A percentile compares a stretch with the other conserved stretches of the same genome.
These are phyloP conservation scores for Primulina huaijiensis DNA, from an alignment of 257 asterid species.

Conservation along the genomic window DNA sequence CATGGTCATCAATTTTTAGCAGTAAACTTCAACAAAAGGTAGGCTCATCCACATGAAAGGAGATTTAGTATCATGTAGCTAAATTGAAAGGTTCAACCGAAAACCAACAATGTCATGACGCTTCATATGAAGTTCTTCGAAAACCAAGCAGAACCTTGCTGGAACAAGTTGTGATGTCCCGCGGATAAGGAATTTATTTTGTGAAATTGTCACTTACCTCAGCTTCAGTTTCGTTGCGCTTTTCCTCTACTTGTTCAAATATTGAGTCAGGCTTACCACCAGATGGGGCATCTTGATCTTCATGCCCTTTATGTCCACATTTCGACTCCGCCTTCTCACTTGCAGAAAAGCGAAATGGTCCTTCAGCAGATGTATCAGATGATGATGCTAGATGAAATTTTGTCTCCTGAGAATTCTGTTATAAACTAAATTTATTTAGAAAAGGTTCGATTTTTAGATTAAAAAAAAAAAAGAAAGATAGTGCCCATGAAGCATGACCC, in stretches of 20 bases:
- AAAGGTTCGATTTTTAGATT: too few species aligned
- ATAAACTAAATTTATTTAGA: neutral
- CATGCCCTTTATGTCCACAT: too few species aligned
- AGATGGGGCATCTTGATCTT: too few species aligned
- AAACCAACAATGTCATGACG: too few species aligned
- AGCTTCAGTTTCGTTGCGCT: constrained; percentile 42
- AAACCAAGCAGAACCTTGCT: neutral
- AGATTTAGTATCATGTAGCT: neutral
- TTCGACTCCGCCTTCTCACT: too few species aligned
- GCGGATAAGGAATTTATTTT: neutral
- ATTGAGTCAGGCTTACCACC: too few species aligned
- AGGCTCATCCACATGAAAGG: neutral
- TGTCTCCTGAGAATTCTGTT: too few species aligned
- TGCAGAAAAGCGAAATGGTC: constrained; percentile 45
- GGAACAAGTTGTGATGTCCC: neutral
- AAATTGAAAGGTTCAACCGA: neutral
- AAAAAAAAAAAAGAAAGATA: too few species aligned
- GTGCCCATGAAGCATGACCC: too few species aligned
- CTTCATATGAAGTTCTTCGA: too few species aligned
- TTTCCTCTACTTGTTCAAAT: constrained; percentile 33
- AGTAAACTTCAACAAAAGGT: neutral
- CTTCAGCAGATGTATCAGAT: constrained; percentile 35
- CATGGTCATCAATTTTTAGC: neutral
- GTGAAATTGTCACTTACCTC: constrained; percentile 42
- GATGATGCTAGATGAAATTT: constrained; percentile 32